These are phyloP conservation scores for Daldinia decipiens DNA, from an alignment of 495 filamentous ascomycete genomes.

Conservation along the genomic window DNA sequence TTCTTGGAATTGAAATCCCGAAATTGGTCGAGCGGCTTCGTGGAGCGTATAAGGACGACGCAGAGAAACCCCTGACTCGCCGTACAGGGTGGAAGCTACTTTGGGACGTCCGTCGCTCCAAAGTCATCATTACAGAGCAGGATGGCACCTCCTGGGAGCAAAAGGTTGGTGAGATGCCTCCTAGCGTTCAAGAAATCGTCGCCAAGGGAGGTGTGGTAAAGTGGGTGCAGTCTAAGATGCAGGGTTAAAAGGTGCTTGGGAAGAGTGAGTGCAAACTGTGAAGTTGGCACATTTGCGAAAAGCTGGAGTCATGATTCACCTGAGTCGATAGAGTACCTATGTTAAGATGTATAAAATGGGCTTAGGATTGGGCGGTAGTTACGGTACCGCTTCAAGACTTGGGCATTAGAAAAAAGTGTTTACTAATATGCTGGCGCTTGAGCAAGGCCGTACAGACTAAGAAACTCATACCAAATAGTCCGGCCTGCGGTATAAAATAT, in stretches of 20 bases:
- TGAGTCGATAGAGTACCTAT: too few species aligned
- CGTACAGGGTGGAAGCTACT: constrained; percentile 88
- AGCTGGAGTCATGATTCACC: too few species aligned
- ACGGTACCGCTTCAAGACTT: too few species aligned
- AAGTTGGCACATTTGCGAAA: too few species aligned
- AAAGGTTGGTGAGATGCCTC: constrained; percentile 84
- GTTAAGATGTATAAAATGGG: too few species aligned
- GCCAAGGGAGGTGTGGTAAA: constrained; percentile 81
- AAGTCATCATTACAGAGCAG: constrained; percentile 72
- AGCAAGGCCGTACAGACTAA: too few species aligned
- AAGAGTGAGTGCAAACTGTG: too few species aligned
- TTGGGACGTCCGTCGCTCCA: constrained; percentile 83
- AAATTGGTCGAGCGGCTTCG: constrained; percentile 74
- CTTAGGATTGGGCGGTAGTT: too few species aligned
- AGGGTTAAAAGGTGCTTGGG: neutral
- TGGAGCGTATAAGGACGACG: constrained; percentile 61
- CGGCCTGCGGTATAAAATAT: too few species aligned
- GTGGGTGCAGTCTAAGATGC: constrained; percentile 72
- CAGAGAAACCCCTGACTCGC: constrained; percentile 71
- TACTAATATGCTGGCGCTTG: too few species aligned
- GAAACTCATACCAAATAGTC: too few species aligned
- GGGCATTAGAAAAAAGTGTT: too few species aligned
- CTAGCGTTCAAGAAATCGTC: constrained; percentile 91
- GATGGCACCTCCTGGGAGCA: constrained; percentile 74
- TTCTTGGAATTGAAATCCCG: constrained; percentile 86